Evolutionary conservation across 495 filamentous ascomycete genomes (phyloP).

Genomic region (Staphylotrichum longicolle): DNA sequence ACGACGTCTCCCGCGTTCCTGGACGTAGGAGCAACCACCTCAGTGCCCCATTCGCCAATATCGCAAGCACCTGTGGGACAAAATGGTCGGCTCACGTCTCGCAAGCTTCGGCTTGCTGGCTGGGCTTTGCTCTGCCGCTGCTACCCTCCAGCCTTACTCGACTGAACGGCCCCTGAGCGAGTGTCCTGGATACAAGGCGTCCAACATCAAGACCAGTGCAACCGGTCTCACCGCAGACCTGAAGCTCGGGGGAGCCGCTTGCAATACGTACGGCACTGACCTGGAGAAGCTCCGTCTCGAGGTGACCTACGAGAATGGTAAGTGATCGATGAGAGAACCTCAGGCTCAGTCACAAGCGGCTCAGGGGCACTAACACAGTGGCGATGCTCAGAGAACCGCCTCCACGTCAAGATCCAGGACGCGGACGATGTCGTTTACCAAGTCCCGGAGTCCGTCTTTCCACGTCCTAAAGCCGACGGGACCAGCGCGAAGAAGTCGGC

Average conservation of each 20-base stretch:
- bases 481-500: constrained; percentile 38
- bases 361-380: not conserved
- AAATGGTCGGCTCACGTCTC: constrained; percentile 22
- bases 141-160: constrained; percentile 18
- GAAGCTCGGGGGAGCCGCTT: constrained; percentile 62
- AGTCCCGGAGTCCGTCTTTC: constrained; percentile 68
- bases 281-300: constrained; percentile 61
- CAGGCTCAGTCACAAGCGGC: not conserved
- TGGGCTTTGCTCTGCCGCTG: constrained; percentile 17
- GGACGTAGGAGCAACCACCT: not conserved
- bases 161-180: constrained; percentile 31
- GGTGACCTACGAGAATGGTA: constrained; percentile 75
- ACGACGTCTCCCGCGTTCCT: not conserved
- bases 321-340: constrained; percentile 24
- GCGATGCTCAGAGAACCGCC: constrained; percentile 56
- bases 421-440: constrained; percentile 72
- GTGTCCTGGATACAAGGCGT: constrained; percentile 73
- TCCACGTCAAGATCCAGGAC: constrained; percentile 83
- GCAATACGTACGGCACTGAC: constrained; percentile 71
- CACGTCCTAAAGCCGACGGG: constrained; percentile 51
- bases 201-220: constrained; percentile 55
- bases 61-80: not conserved
- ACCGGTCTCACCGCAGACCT: constrained; percentile 63
- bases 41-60: not conserved
- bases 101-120: constrained; percentile 24